phyloP scores from a whole-genome alignment of 805 yeast species.

The Priceomyces castillae region DNA sequence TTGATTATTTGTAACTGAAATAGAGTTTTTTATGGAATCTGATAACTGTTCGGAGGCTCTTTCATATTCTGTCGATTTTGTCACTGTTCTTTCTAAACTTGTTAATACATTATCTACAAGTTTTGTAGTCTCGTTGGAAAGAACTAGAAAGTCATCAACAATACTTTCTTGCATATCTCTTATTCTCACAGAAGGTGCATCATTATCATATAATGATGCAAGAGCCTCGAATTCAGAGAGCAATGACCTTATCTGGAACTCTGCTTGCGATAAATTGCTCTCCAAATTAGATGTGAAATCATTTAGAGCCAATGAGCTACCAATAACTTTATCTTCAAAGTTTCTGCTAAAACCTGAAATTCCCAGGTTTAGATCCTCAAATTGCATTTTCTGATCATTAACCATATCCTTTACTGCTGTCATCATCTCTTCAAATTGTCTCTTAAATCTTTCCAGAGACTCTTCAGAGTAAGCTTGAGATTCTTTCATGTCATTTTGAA shows the following conservation, averaged over 20 bases:
- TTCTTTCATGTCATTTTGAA: constrained; percentile 8
- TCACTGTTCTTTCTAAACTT: constrained; percentile 3
- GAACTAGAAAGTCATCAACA: constrained; percentile 2
- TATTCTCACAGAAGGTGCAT: not conserved
- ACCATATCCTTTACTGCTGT: constrained; percentile 3
- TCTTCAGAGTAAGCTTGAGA: constrained; percentile 7
- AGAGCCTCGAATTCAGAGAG: not conserved
- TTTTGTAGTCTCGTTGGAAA: constrained; percentile 2
- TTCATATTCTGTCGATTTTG: constrained; percentile 1
- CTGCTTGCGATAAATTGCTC: constrained; percentile 3
- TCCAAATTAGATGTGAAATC: constrained; percentile 4
- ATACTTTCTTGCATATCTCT: constrained; percentile 3
- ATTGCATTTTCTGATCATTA: constrained; percentile 3
- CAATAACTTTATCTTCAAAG: constrained; percentile 1
- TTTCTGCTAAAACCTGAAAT: constrained; percentile 6
- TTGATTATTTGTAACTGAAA: constrained; percentile 1
- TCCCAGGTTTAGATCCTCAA: constrained; percentile 8
- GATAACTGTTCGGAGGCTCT: constrained; percentile 4
- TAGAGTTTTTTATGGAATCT: not conserved
- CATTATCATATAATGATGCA: not conserved
- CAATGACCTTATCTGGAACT: not conserved
- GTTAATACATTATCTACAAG: constrained; percentile 3
- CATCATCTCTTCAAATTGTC: constrained; percentile 6
- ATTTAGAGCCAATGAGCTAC: constrained; percentile 2
- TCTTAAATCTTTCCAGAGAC: constrained; percentile 2